Conservation (phyloP, 805 yeast species). For the Cyberlindnera misumaiensis region DNA sequence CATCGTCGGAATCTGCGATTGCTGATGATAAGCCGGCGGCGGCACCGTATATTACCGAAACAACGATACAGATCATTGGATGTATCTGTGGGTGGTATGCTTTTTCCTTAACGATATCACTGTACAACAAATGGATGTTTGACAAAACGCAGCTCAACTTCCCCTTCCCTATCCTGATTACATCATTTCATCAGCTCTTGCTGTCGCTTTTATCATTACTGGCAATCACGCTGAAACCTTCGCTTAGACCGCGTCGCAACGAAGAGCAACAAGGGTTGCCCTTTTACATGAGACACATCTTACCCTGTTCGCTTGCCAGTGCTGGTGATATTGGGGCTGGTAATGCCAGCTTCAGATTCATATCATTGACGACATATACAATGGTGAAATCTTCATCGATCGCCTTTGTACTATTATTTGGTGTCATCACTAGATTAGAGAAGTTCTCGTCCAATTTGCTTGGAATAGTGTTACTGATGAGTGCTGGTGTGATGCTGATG, state of each 20-base stretch:
- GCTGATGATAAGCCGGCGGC: background rate
- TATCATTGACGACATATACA: conserved; percentile 80
- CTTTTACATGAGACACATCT: conserved; percentile 43
- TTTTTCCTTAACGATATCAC: conserved; percentile 60
- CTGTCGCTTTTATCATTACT: conserved; percentile 44
- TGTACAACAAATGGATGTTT: conserved; percentile 98
- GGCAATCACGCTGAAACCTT: conserved; percentile 14
- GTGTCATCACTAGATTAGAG: conserved; percentile 76
- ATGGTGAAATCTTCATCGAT: conserved; percentile 88
- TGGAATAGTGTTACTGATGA: conserved; percentile 71
- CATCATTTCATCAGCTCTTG: conserved; percentile 78
- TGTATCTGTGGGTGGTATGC: conserved; percentile 55
- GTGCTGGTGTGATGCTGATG: conserved; percentile 83
- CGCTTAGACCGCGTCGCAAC: conserved; percentile 8
- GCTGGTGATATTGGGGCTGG: conserved; percentile 94
- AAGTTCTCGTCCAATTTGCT: conserved; percentile 59
- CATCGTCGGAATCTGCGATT: too few species aligned
- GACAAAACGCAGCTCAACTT: conserved; percentile 66
- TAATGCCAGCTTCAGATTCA: conserved; percentile 72
- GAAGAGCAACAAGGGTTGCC: conserved; percentile 5
- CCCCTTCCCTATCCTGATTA: conserved; percentile 76
- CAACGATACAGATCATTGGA: conserved; percentile 10
- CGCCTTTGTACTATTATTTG: conserved; percentile 84
- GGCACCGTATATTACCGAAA: background rate
- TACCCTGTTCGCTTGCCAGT: conserved; percentile 83